These are phyloP conservation scores for Pseudopithomyces chartarum DNA, from an alignment of 2,329 filamentous ascomycete species.

Conservation along the genomic window DNA sequence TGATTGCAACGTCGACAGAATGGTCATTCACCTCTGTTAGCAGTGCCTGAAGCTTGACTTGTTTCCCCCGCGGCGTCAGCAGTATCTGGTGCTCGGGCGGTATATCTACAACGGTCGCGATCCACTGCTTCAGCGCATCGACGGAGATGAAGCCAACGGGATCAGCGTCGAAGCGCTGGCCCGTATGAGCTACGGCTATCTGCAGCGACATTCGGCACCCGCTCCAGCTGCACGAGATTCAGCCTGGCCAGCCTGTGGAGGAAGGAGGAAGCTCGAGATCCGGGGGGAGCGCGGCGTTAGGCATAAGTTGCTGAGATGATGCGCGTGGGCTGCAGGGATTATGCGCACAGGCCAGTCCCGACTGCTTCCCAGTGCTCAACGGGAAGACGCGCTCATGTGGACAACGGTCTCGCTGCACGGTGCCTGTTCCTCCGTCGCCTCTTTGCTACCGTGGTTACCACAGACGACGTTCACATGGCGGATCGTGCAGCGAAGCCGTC, in stretches of 20 bases:
- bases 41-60: conserved; percentile 79
- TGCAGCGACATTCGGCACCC: conserved; percentile 76
- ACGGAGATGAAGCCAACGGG: conserved; percentile 75
- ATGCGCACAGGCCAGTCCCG: conserved; percentile 28
- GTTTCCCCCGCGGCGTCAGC: conserved; percentile 82
- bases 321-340: conserved; percentile 30
- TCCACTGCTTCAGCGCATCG: conserved; percentile 83
- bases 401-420: background rate
- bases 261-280: conserved; percentile 16
- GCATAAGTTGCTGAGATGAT: conserved; percentile 23
- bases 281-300: conserved; percentile 25
- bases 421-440: conserved; percentile 8
- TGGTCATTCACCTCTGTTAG: conserved; percentile 69
- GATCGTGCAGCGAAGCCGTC: conserved; percentile 18
- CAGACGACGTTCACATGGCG: conserved; percentile 27
- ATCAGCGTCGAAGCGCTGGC: conserved; percentile 82
- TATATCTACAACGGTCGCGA: conserved; percentile 75
- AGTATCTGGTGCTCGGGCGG: conserved; percentile 80
- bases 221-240: conserved; percentile 27
- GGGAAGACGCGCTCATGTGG: conserved; percentile 16
- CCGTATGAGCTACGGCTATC: conserved; percentile 91
- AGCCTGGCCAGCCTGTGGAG: conserved; percentile 22
- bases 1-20: background rate
- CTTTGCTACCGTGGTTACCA: conserved; percentile 23
- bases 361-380: conserved; percentile 16